These are phyloP conservation scores for Stenogyne calaminthoides DNA, from an alignment of 305 asterid species.

Conservation along the genomic window DNA sequence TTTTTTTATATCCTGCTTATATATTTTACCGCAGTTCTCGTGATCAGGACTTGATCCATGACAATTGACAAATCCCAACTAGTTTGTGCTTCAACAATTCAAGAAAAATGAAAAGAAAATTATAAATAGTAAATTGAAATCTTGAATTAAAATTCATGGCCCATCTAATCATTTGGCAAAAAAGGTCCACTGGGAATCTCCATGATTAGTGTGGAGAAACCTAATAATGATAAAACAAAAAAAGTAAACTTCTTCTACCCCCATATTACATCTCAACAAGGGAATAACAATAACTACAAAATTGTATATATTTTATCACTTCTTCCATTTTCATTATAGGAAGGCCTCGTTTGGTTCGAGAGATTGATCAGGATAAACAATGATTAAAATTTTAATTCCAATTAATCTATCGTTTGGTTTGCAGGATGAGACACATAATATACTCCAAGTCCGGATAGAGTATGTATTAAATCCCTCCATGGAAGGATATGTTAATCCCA, in stretches of 20 bases:
- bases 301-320: neutral
- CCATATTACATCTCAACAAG: slow-evolving; percentile 2
- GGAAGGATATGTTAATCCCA: too few relatives aligned
- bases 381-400: too few relatives aligned
- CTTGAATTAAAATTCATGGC: slow-evolving; percentile 28
- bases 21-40: too few relatives aligned
- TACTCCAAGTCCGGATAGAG: too few relatives aligned
- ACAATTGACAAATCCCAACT: slow-evolving; percentile 7
- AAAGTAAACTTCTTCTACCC: slow-evolving; percentile 25
- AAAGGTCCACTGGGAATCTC: slow-evolving; percentile 32
- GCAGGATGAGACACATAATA: too few relatives aligned
- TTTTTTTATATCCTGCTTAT: too few relatives aligned
- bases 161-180: slow-evolving; percentile 41
- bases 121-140: neutral
- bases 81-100: slow-evolving; percentile 29
- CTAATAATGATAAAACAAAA: slow-evolving; percentile 33
- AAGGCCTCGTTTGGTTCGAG: too few relatives aligned
- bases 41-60: neutral
- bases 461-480: too few relatives aligned
- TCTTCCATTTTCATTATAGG: neutral
- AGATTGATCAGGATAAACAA: too few relatives aligned
- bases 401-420: too few relatives aligned
- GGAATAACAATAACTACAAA: neutral
- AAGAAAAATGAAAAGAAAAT: slow-evolving; percentile 16
- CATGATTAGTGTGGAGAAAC: slow-evolving; percentile 41